Evolutionary conservation across 441 rosid genomes (phyloP), one percentile per base, ranked within the genome.

Genomic region (Croton laevigatus): DNA sequence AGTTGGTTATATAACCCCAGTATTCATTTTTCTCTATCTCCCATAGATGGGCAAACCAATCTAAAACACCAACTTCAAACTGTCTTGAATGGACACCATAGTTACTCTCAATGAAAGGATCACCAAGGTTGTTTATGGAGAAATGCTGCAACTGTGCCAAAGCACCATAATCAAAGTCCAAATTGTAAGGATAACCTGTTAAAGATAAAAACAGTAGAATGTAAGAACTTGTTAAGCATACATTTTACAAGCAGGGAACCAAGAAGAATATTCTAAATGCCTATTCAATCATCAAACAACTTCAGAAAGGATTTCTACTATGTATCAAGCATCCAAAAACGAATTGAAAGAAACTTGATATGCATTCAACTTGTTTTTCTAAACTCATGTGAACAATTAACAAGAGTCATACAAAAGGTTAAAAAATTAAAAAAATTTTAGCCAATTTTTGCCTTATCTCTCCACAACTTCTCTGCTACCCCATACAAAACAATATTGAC

Each of bases 1-100:
- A 91, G 59, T 91, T 94, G 59, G 98, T 94, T 54, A 94, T 94
- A 73, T 94, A 94, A 62, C 98, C 98, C 97, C 98, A 94, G 79
- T 91, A 94, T 46, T 94, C 90, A 80, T 80, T 73, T 79, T 86
- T 88, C 86, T 90, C 95, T 32, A 94, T 84, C 77, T 94, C 97
- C 96, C 98, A 94, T n/a, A 94, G 76, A 69, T 92, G 93, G 45
- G 98, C 98, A 88, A 94, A 94, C 98, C 98, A 91, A 80, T 94
- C 97, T 79, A 91, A 78, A 20, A 94, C 97, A 32, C 98, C 98
- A 46, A 94, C 97, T 82, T 94, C 97, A 78, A 94, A 94, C 61
- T 93, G 93, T 61, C 98, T 87, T 20, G 98, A 94, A 80, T 94
- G 98, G 23, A 94, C 97, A 60, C 98, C 98, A 23, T 94, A 94